phyloP scores from a whole-genome alignment of 371 early-diverging fungal species.

The Mucor ambiguus region DNA sequence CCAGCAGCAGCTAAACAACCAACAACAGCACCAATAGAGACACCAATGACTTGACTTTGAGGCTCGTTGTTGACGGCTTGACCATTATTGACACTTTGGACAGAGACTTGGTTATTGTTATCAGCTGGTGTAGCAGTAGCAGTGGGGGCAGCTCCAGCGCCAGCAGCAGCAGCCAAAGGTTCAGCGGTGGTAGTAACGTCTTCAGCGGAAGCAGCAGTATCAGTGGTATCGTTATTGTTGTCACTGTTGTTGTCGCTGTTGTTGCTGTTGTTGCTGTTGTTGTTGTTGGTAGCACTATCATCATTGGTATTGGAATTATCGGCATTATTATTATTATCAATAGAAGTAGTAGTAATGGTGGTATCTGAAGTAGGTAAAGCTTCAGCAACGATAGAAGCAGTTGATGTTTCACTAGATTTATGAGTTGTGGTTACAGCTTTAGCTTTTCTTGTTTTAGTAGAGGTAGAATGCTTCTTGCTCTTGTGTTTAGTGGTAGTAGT shows the following conservation, averaged over 20 bases:
- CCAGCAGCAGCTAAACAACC: conserved; percentile 47
- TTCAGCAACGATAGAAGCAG: neutral
- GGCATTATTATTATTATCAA: neutral
- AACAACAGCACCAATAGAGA: conserved; percentile 38
- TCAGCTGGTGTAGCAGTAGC: neutral
- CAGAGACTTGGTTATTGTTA: conserved; percentile 13
- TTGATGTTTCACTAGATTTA: conserved; percentile 4
- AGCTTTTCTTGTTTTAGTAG: neutral
- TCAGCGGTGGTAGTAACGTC: neutral
- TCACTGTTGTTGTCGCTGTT: neutral
- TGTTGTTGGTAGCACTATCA: neutral
- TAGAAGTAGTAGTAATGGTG: neutral
- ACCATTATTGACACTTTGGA: conserved; percentile 18
- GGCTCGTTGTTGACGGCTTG: conserved; percentile 21
- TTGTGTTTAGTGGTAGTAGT: neutral
- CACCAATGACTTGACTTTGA: conserved; percentile 33
- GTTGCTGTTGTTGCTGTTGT: neutral
- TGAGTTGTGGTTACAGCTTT: conserved; percentile 5
- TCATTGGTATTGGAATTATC: neutral
- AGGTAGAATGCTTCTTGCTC: neutral
- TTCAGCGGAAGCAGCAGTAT: neutral
- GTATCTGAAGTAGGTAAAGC: conserved; percentile 1
- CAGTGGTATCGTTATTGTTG: neutral
- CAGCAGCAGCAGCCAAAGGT: neutral
- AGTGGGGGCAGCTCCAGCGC: neutral